Conservation (phyloP, 177 flowering plant genomes). For the Vitis hybrid region DNA sequence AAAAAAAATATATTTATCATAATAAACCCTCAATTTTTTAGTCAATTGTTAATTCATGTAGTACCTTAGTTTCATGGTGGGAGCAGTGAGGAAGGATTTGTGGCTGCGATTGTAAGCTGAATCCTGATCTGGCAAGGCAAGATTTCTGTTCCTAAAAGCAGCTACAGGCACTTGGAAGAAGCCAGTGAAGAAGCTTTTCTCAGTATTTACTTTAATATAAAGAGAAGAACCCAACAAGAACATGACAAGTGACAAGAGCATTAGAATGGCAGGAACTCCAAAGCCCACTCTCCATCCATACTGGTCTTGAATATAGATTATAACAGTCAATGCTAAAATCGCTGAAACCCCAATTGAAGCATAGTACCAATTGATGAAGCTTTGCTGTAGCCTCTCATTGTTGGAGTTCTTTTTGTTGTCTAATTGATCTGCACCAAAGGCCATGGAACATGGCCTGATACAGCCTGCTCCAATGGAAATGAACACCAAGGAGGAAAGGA, state of each 20-base stretch:
- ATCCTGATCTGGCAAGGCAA: background rate
- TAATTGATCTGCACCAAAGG: constrained; percentile 35
- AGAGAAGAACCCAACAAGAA: constrained; percentile 28
- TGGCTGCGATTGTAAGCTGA: no score
- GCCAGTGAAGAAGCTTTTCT: constrained; percentile 18
- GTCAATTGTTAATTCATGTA: no score
- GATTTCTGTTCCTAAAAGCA: constrained; percentile 23
- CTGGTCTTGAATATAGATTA: constrained; percentile 32
- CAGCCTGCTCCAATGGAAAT: constrained; percentile 29
- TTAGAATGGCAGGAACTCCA: constrained; percentile 26
- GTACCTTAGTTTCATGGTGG: no score
- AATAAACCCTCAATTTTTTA: no score
- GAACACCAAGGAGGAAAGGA: constrained; percentile 18
- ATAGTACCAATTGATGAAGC: constrained; percentile 37
- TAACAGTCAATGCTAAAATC: constrained; percentile 17
- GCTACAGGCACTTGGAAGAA: constrained; percentile 24
- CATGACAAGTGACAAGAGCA: constrained; percentile 19
- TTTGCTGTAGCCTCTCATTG: constrained; percentile 11
- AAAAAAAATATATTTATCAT: no score
- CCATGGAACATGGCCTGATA: constrained; percentile 19
- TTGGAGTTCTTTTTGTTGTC: constrained; percentile 7
- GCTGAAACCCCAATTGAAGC: constrained; percentile 11
- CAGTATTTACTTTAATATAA: constrained; percentile 23
- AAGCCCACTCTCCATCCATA: constrained; percentile 35
- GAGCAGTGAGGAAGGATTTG: no score